Percentiles rank a stretch among this genome's conserved stretches.
Conservation (phyloP, 1,284 basidiomycete species). For the Blastosporella zonata region DNA sequence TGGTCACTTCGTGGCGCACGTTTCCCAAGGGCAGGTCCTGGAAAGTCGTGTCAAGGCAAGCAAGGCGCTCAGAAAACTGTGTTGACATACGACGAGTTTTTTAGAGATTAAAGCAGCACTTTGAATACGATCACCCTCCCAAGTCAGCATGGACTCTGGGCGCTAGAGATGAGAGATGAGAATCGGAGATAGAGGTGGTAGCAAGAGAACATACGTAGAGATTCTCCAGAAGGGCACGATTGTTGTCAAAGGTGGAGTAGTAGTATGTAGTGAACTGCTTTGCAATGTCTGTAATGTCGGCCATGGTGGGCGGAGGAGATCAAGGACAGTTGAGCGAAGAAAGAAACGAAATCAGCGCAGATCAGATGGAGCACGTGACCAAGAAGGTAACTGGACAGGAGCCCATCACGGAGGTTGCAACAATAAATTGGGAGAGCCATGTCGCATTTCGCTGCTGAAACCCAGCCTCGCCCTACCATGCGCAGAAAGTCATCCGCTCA, state of each 20-base stretch:
- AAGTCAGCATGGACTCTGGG: slow-evolving; percentile 84
- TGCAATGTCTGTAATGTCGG: slow-evolving; percentile 65
- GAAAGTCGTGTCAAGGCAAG: neutral
- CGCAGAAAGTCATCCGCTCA: slow-evolving; percentile 82
- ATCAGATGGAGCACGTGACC: slow-evolving; percentile 16
- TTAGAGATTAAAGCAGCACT: slow-evolving; percentile 67
- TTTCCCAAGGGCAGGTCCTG: slow-evolving; percentile 81
- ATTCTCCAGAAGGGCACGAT: slow-evolving; percentile 49
- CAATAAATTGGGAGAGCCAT: slow-evolving; percentile 20
- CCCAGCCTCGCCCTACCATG: slow-evolving; percentile 56
- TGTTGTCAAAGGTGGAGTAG: slow-evolving; percentile 67
- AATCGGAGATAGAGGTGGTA: slow-evolving; percentile 14
- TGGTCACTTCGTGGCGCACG: slow-evolving; percentile 83
- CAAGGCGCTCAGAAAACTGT: neutral
- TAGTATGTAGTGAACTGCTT: slow-evolving; percentile 75
- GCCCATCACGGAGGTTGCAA: neutral
- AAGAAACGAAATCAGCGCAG: slow-evolving; percentile 1
- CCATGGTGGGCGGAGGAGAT: slow-evolving; percentile 44
- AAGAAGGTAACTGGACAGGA: neutral
- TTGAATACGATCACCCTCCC: slow-evolving; percentile 68
- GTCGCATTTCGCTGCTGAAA: slow-evolving; percentile 35
- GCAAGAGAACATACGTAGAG: slow-evolving; percentile 67
- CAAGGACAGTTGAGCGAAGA: slow-evolving; percentile 16
- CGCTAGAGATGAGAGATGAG: slow-evolving; percentile 52
- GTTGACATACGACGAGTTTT: slow-evolving; percentile 69